A percentile compares a stretch with the other conserved stretches of the same genome.
Evolutionary conservation across 2,329 filamentous ascomycete species (phyloP).

Genomic region (Lasiodiplodia theobromae): DNA sequence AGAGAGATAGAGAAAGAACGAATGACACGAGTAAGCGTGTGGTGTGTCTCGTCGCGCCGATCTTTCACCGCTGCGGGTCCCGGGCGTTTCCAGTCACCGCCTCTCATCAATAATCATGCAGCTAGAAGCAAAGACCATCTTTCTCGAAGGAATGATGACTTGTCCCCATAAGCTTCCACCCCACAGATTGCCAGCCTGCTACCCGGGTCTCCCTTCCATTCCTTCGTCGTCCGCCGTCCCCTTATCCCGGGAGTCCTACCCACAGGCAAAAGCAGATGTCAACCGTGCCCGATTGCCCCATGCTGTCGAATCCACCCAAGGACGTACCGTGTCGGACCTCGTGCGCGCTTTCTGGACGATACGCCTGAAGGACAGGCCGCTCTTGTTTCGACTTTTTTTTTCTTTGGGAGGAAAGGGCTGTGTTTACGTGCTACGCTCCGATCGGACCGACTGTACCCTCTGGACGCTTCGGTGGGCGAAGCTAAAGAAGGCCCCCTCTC

Average conservation of each 20-base stretch:
- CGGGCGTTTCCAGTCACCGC: slow-evolving; percentile 1
- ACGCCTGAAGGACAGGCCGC: not conserved
- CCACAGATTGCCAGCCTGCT: not conserved
- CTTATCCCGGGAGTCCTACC: not conserved
- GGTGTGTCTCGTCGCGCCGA: slow-evolving; percentile 1
- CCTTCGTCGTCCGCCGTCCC: not conserved
- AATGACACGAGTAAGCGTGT: not conserved
- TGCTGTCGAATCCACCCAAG: not conserved
- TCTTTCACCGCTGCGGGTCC: slow-evolving; percentile 1
- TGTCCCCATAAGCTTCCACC: slow-evolving; percentile 1
- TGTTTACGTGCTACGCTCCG: not conserved
- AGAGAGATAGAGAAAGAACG: not conserved
- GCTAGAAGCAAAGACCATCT: slow-evolving; percentile 1
- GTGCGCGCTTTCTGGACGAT: not conserved
- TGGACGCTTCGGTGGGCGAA: not conserved
- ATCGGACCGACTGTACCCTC: not conserved
- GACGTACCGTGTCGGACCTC: not conserved
- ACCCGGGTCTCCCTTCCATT: not conserved
- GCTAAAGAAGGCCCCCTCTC: not conserved
- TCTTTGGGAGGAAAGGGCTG: not conserved
- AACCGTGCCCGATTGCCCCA: not conserved
- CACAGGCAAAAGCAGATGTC: slow-evolving; percentile 1
- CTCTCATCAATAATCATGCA: slow-evolving; percentile 2
- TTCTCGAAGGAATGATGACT: slow-evolving; percentile 1
- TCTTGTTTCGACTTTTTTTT: not conserved